Evolutionary conservation across 805 yeast species (phyloP), one percentile per base, ranked within the genome.

Genomic region (Yarrowia keelungensis): DNA sequence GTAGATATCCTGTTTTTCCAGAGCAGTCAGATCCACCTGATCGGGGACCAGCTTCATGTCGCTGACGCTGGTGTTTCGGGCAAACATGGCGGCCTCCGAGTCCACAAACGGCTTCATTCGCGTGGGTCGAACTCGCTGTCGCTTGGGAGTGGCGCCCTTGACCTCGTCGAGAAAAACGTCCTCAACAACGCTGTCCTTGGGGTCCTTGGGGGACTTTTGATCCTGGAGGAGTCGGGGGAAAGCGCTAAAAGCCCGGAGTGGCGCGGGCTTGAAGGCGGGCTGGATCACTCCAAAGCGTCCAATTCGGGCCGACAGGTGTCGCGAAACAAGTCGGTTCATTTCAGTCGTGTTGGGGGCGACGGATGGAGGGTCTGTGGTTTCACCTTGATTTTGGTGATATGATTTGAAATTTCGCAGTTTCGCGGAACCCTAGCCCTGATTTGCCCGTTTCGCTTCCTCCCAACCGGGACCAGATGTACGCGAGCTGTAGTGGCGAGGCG

Each of bases 1-100:
- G 71, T 86, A 82, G 70, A 81, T 85, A 79, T 92, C 97, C 81
- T 90, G 95, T 74, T 82, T 82, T 79, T 92, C 98, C 77, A 92
- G 82, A 39, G 87, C 91, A 9, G 94, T 90, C 70, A 86, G 75
- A 72, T 84, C 61, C 8, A 65, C 61, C 35, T 19, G 19, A 3
- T 65, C 68, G 35, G 68, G 68, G 9, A 65, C 61, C 43, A 65
- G 50, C 2, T 42, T 9, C 3, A 65, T 41, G 36, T 65, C 68
- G 35, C 43, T 32, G 36, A 65, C 36, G 14, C 50, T 35, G 38
- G 61, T 43, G 68, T 53, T 43, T 53, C 50, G 61, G 15, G 68
- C 68, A 47, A 38, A 62, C 43, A 49, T 39, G 47, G 54, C 56
- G 46, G 56, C 46, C 36, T 62, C 67, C 7, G 56, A 47, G 45